These are phyloP conservation scores for Suillus subalutaceus DNA, from an alignment of 768 basidiomycete species.

Conservation along the genomic window DNA sequence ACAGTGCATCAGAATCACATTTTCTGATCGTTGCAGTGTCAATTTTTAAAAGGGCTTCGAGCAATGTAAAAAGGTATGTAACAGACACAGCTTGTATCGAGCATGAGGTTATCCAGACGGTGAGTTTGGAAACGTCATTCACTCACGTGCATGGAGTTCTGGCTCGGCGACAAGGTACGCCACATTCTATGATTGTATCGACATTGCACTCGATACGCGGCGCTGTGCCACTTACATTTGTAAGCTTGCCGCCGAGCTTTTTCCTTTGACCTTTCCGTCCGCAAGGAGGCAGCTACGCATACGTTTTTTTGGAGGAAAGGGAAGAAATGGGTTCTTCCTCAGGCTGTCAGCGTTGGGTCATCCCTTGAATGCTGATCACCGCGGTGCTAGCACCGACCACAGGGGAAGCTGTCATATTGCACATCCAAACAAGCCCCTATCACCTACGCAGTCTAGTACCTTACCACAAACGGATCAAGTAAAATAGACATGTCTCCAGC, in stretches of 20 bases:
- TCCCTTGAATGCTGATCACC: neutral
- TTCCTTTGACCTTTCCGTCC: neutral
- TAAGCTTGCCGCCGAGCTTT: neutral
- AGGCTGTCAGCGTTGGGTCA: neutral
- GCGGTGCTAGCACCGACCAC: neutral
- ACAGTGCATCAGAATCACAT: neutral
- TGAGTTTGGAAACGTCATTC: neutral
- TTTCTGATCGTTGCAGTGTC: neutral
- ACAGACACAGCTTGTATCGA: neutral
- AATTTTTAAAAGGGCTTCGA: neutral
- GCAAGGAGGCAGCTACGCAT: neutral
- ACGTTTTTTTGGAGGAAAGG: neutral
- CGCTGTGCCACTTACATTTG: neutral
- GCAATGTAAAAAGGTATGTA: neutral
- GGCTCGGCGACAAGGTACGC: neutral
- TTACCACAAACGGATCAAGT: conserved; percentile 4
- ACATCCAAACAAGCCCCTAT: neutral
- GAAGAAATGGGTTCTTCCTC: neutral
- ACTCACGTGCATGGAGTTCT: neutral
- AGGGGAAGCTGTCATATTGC: neutral
- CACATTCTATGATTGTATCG: neutral
- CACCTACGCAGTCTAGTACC: neutral
- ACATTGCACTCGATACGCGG: neutral
- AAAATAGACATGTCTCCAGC: neutral
- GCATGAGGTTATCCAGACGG: neutral